Evolutionary conservation across 139 green algal species (phyloP), one percentile per base, ranked within the genome.

Genomic region (Chlamydomonas sphaeroides): DNA sequence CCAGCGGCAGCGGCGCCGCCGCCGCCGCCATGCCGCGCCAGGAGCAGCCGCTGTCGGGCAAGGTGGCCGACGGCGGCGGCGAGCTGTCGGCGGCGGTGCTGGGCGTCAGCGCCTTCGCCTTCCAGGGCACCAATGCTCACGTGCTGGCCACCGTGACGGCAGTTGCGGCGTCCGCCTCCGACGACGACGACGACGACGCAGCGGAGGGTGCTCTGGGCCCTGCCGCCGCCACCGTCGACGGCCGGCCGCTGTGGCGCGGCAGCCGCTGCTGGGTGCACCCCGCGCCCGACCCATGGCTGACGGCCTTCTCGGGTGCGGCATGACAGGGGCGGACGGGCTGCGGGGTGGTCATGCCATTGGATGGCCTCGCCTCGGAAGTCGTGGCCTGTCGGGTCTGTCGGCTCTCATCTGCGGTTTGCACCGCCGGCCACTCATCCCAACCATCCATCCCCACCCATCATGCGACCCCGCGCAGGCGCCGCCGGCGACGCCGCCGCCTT

Each of bases 51-150:
- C 65, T 78, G 63, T 41, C 51, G 23, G 36, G 61, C 18, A 30
- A 33, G 42, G 39, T 33, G 59, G 42, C 25, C 3, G 21, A 49
- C 2, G 14, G 59, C 74, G 36, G 30, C 6, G 23, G 15, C 36
- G 38, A 45, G 39, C 20, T 35, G 10, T 53, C 45, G 45, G 80
- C 45, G 33, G 49, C 30, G 3, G 33, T 78, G 0, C n/a, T 82
- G 3, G 92, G 90, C 65, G 84, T 93, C 21, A 95, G 90, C 63
- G 91, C 90, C 21, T 97, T 97, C 80, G 93, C 93, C 7, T 97
- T 97, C 84, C 92, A 95, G 68, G 93, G 93, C 66, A 95, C 93
- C 51, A 96, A 96, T 67, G 92, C 91, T 0, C 91, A 95, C 74
- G 85, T 65, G 15, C 77, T 95, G 30, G 63, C 67, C 2, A 5